Conservation (phyloP, 2,329 filamentous ascomycete genomes). For the Albophoma yamanashiensis region DNA sequence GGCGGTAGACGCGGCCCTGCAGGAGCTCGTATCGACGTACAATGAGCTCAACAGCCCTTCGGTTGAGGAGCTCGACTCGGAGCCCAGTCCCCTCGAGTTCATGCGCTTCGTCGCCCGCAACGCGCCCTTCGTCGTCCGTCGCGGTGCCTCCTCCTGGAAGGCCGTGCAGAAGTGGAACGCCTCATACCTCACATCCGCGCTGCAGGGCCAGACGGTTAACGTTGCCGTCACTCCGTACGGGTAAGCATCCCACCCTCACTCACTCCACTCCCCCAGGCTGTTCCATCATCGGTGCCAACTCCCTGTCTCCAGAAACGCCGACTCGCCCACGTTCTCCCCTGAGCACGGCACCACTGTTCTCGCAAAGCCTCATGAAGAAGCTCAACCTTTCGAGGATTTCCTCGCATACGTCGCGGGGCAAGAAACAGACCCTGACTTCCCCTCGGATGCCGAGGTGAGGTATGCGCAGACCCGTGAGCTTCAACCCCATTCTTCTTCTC, state of each 20-base stretch:
- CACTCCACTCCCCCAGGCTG: not conserved
- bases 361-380: conserved; percentile 61
- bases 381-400: conserved; percentile 51
- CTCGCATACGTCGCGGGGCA: conserved; percentile 50
- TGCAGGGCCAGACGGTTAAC: conserved; percentile 52
- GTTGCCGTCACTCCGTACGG: conserved; percentile 69
- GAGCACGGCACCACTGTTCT: conserved; percentile 34
- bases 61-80: conserved; percentile 50
- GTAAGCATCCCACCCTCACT: conserved; percentile 26
- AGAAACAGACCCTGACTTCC: conserved; percentile 29
- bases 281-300: not conserved
- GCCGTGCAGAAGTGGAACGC: conserved; percentile 54
- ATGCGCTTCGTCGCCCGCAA: conserved; percentile 68
- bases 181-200: conserved; percentile 41
- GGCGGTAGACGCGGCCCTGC: conserved; percentile 11
- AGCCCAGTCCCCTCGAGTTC: conserved; percentile 68
- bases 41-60: conserved; percentile 56
- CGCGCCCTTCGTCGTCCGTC: conserved; percentile 61
- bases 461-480: conserved; percentile 66
- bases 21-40: conserved; percentile 54
- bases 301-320: conserved; percentile 21
- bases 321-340: conserved; percentile 19
- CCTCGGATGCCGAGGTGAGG: conserved; percentile 37
- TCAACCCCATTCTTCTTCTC: not conserved
- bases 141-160: conserved; percentile 51